phyloP scores from a whole-genome alignment of 371 early-diverging fungal genomes.

The Globomyces sp. region DNA sequence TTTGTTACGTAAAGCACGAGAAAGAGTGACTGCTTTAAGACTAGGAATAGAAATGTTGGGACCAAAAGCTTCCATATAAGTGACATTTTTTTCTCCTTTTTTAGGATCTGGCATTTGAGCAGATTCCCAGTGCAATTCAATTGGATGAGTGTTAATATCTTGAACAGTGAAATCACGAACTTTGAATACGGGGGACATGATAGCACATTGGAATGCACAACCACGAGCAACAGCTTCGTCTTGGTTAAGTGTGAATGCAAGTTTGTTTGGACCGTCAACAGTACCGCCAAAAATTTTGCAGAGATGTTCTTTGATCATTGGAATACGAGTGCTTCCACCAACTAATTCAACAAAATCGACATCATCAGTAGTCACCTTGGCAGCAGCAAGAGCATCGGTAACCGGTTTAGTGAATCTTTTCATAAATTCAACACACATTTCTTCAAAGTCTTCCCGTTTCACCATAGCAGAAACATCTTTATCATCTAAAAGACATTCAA shows the following conservation, averaged over 20 bases:
- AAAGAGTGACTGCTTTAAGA: constrained; percentile 82
- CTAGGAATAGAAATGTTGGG: constrained; percentile 72
- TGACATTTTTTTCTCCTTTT: constrained; percentile 34
- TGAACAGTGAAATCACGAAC: constrained; percentile 92
- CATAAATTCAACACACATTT: constrained; percentile 71
- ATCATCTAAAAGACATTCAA: constrained; percentile 94
- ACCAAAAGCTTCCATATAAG: constrained; percentile 45
- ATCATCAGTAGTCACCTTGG: constrained; percentile 74
- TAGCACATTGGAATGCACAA: constrained; percentile 95
- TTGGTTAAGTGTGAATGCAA: constrained; percentile 89
- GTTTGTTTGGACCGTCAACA: constrained; percentile 58
- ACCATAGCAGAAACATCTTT: constrained; percentile 84
- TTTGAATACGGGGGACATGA: constrained; percentile 95
- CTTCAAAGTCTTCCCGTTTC: constrained; percentile 68
- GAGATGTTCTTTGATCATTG: constrained; percentile 86
- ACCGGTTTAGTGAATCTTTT: constrained; percentile 72
- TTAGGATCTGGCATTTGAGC: constrained; percentile 31
- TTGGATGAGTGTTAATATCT: constrained; percentile 81
- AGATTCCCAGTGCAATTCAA: constrained; percentile 56
- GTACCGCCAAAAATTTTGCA: constrained; percentile 68
- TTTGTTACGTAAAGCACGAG: constrained; percentile 61
- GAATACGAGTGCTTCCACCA: constrained; percentile 94
- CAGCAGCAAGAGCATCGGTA: constrained; percentile 72
- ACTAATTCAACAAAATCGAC: constrained; percentile 91
- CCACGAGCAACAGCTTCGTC: constrained; percentile 97